Conservation (phyloP, 257 asterid species). For the Voacanga thouarsii region DNA sequence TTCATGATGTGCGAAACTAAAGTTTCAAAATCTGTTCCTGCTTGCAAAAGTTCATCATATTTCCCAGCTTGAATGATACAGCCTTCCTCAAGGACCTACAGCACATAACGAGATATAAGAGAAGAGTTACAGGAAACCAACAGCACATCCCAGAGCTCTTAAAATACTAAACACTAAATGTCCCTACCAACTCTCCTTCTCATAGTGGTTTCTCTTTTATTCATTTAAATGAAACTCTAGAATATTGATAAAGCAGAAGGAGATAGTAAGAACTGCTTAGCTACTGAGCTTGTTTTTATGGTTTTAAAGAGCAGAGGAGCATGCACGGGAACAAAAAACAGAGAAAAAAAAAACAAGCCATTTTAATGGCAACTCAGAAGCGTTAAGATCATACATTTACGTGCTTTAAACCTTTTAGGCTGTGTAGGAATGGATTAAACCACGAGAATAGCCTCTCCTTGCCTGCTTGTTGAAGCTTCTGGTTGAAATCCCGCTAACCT, state of each 20-base stretch:
- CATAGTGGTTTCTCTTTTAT: not conserved
- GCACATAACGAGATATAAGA: conserved; percentile 20
- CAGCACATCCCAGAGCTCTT: not conserved
- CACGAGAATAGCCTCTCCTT: too few species aligned
- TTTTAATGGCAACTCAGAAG: too few species aligned
- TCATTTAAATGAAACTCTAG: not conserved
- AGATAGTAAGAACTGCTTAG: not conserved
- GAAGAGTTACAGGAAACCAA: conserved; percentile 1
- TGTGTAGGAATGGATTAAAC: too few species aligned
- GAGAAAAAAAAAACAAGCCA: too few species aligned
- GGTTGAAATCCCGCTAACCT: too few species aligned
- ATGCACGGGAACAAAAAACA: too few species aligned
- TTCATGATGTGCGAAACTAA: conserved; percentile 94
- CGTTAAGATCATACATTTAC: too few species aligned
- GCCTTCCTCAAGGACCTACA: conserved; percentile 93
- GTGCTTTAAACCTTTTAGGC: too few species aligned
- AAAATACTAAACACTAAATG: not conserved
- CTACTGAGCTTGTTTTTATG: not conserved
- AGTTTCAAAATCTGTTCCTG: conserved; percentile 88
- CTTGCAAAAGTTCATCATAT: conserved; percentile 91
- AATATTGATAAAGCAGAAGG: too few species aligned
- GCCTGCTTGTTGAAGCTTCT: too few species aligned
- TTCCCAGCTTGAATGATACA: conserved; percentile 87
- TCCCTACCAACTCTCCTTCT: not conserved
- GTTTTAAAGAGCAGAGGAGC: too few species aligned